Percentiles rank a stretch among this genome's conserved stretches.
Evolutionary conservation across 2,329 filamentous ascomycete species (phyloP).

Genomic region (Phoma sp.): DNA sequence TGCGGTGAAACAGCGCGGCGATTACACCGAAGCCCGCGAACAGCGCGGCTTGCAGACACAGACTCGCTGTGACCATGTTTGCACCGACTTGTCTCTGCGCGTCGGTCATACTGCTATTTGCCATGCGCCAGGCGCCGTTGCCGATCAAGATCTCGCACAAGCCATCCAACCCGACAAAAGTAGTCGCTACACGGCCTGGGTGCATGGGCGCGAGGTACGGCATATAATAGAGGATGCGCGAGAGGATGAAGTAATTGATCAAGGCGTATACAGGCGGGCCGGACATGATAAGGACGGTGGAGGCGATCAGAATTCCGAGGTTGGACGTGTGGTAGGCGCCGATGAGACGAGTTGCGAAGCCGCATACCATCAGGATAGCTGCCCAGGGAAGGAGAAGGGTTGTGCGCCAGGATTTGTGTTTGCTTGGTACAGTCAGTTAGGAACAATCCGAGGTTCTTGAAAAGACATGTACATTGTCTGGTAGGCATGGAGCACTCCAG

Average conservation of each 20-base stretch:
- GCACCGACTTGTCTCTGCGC: constrained; percentile 52
- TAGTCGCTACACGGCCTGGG: constrained; percentile 65
- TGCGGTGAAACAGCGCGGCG: constrained; percentile 54
- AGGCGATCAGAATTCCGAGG: constrained; percentile 49
- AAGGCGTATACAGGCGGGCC: constrained; percentile 64
- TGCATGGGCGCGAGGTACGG: constrained; percentile 65
- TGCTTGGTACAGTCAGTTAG: constrained; percentile 44
- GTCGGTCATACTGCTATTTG: constrained; percentile 48
- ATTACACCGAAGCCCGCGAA: constrained; percentile 58
- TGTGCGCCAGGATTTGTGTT: constrained; percentile 63
- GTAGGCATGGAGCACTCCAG: constrained; percentile 58
- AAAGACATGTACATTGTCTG: constrained; percentile 59
- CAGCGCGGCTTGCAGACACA: constrained; percentile 59
- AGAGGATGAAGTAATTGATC: constrained; percentile 67
- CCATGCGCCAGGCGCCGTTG: constrained; percentile 57
- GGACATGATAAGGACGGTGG: constrained; percentile 49
- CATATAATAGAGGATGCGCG: constrained; percentile 66
- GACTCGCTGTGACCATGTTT: constrained; percentile 56
- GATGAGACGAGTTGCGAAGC: constrained; percentile 62
- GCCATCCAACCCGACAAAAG: constrained; percentile 60
- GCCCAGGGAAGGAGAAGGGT: constrained; percentile 63
- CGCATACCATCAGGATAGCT: constrained; percentile 60
- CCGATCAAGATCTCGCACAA: constrained; percentile 60
- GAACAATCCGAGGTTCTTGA: background rate
- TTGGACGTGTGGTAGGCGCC: constrained; percentile 60